Evolutionary conservation across 805 yeast species (phyloP), one percentile per base, ranked within the genome.

Genomic region (Blastobotrys americana): DNA sequence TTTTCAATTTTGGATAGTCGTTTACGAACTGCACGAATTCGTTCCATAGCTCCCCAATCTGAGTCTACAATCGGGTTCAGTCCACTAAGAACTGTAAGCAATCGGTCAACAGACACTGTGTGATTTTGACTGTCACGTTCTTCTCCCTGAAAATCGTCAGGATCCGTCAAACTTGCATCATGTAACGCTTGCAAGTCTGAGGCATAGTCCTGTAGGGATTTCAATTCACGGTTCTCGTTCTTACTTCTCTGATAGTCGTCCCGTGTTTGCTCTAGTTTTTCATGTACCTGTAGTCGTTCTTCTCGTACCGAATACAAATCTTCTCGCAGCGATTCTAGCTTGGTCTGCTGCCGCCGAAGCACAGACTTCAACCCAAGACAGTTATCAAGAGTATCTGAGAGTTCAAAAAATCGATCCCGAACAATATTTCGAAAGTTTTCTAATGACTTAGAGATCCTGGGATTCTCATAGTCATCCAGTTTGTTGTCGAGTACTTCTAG

Each of bases 371-470:
- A 39, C 1, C 53, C 41, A 4, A 19, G 19, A 39, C 46, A 42
- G 13, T 44, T 39, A 39, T 54, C 57, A 19, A 52, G 45, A 9
- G 46, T 23, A 34, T 50, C 55, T 1, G 41, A 39, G 18, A 49
- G 45, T 18, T 37, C 18, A 17, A 36, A 18, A 25, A 50, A 46
- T 17, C 43, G 23, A 13, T 41, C 22, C 6, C 38, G 36, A 25
- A 52, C 46, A 9, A 41, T 20, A 4, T 42, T 46, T 9, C 34
- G 42, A 41, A 39, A 52, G 17, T 37, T 41, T 5, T 5, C 39
- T 25, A 49, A 15, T 2, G 45, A 46, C 5, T 35, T 17, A 5
- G 10, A 15, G 3, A 43, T 17, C 40, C 46, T 25, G 9, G 47
- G 44, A 20, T 31, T 10, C 5, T n/a, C 43, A 5, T 16, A 3